Conservation (phyloP, 2,329 filamentous ascomycete species). For the Penicillium frequentans region DNA sequence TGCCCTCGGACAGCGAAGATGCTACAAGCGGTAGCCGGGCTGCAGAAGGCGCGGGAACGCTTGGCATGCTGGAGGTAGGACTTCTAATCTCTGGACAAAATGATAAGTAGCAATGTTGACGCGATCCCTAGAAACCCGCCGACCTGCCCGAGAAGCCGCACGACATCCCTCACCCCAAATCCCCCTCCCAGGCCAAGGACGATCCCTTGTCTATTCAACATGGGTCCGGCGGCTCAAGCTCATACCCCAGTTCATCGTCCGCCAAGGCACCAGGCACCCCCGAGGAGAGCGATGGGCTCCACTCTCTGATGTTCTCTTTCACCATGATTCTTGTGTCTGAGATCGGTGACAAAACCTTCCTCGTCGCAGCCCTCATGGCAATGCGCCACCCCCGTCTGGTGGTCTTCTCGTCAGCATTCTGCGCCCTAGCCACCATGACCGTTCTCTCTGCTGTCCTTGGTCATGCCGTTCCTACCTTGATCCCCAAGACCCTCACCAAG, state of each 20-base stretch:
- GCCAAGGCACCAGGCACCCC: constrained; percentile 35
- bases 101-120: not conserved
- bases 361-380: constrained; percentile 95
- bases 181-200: constrained; percentile 47
- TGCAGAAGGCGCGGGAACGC: constrained; percentile 44
- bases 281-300: constrained; percentile 69
- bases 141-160: constrained; percentile 78
- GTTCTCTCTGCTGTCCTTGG: constrained; percentile 89
- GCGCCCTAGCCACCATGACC: constrained; percentile 90
- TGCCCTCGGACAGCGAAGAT: constrained; percentile 42
- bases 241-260: constrained; percentile 30
- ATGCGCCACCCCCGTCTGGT: constrained; percentile 95
- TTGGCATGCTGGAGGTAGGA: constrained; percentile 57
- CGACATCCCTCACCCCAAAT: constrained; percentile 68
- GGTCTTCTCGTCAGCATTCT: constrained; percentile 93
- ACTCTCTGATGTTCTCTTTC: constrained; percentile 88
- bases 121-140: constrained; percentile 66
- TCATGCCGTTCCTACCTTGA: constrained; percentile 84
- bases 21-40: constrained; percentile 39
- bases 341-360: constrained; percentile 96
- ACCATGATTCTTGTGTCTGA: constrained; percentile 98
- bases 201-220: constrained; percentile 32
- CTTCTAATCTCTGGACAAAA: not conserved
- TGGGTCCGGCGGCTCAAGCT: constrained; percentile 23
- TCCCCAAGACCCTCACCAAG: constrained; percentile 88